A percentile compares a stretch with the other conserved stretches of the same genome.
Conservation (phyloP, 441 rosid species). For the Mallotus japonicus region DNA sequence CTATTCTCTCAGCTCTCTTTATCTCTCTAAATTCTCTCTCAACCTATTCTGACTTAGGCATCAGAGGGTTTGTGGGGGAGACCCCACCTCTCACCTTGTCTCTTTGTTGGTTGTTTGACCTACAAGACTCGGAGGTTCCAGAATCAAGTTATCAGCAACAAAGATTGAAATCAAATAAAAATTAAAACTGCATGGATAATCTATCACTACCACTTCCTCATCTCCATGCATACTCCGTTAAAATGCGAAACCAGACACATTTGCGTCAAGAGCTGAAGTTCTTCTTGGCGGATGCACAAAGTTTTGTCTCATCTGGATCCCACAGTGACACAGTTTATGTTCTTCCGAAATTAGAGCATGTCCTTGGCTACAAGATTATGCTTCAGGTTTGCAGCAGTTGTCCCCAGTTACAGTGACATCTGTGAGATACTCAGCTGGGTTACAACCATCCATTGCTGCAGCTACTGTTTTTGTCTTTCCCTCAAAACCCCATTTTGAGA, state of each 20-base stretch:
- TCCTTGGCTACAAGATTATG: slow-evolving; percentile 59
- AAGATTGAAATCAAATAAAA: too few species aligned
- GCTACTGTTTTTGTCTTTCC: slow-evolving; percentile 77
- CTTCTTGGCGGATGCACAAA: slow-evolving; percentile 75
- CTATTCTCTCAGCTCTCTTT: too few species aligned
- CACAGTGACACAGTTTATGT: slow-evolving; percentile 65
- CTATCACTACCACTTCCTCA: too few species aligned
- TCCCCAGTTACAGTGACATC: slow-evolving; percentile 71
- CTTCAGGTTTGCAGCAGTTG: slow-evolving; percentile 79
- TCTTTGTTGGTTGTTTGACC: too few species aligned
- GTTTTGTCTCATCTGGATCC: slow-evolving; percentile 77
- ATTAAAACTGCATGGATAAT: too few species aligned
- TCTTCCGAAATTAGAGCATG: slow-evolving; percentile 70
- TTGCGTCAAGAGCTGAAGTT: slow-evolving; percentile 89
- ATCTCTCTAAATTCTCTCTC: too few species aligned
- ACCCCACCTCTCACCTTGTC: too few species aligned
- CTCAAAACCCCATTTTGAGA: slow-evolving; percentile 51
- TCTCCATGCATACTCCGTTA: slow-evolving; percentile 39
- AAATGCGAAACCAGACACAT: slow-evolving; percentile 71
- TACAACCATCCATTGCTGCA: slow-evolving; percentile 65
- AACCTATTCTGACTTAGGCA: too few species aligned
- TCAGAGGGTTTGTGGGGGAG: too few species aligned
- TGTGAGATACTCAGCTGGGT: slow-evolving; percentile 69
- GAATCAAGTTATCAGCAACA: too few species aligned
- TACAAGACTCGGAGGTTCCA: too few species aligned